Evolutionary conservation across 2,329 filamentous ascomycete genomes (phyloP).

Genomic region (Pleomassaria siparia): DNA sequence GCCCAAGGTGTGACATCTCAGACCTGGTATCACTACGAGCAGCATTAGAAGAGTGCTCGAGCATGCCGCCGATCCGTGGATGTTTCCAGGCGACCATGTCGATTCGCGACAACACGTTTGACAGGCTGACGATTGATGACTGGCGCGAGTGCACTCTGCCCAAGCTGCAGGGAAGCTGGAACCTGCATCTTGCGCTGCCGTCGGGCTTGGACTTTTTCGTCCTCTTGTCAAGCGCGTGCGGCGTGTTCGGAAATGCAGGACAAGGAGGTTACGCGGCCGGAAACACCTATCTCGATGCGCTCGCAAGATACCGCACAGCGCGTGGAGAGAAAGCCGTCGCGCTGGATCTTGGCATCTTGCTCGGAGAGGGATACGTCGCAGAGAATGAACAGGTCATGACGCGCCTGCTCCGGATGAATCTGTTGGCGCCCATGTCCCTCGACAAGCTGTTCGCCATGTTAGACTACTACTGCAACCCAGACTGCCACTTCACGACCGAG

Average conservation of each 20-base stretch:
- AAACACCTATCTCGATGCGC: slow-evolving; percentile 27
- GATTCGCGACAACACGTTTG: slow-evolving; percentile 18
- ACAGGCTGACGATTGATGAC: slow-evolving; percentile 19
- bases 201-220: slow-evolving; percentile 27
- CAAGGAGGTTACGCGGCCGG: slow-evolving; percentile 30
- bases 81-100: slow-evolving; percentile 28
- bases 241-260: slow-evolving; percentile 20
- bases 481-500: too few species aligned
- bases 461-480: too few species aligned
- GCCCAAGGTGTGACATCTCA: slow-evolving; percentile 21
- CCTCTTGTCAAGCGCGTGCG: slow-evolving; percentile 21
- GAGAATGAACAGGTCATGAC: slow-evolving; percentile 3
- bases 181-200: slow-evolving; percentile 24
- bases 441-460: background rate
- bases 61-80: slow-evolving; percentile 24
- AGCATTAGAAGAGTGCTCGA: slow-evolving; percentile 6
- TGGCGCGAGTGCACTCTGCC: slow-evolving; percentile 14
- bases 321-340: slow-evolving; percentile 17
- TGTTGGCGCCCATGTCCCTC: background rate
- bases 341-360: slow-evolving; percentile 21
- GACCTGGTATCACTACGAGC: slow-evolving; percentile 6
- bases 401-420: background rate
- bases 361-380: slow-evolving; percentile 16
- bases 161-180: slow-evolving; percentile 40
- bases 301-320: slow-evolving; percentile 22